Conservation (phyloP, 2,329 filamentous ascomycete genomes). For the Fusarium avenaceum region DNA sequence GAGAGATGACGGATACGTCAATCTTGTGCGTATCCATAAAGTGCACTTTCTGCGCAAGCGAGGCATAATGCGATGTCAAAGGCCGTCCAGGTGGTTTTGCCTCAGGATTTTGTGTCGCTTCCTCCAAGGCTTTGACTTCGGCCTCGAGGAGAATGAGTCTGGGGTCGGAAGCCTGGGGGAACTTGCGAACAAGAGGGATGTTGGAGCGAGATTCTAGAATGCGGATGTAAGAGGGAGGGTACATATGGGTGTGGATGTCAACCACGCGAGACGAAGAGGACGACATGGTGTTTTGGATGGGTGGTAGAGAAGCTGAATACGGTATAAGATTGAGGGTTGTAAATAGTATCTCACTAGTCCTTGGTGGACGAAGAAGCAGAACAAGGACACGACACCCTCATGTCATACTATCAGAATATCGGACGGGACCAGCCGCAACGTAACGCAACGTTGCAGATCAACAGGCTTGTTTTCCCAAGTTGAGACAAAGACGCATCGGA, state of each 20-base stretch:
- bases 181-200: slow-evolving; percentile 80
- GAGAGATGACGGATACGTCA: slow-evolving; percentile 84
- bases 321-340: not conserved
- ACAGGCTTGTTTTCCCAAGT: slow-evolving; percentile 16
- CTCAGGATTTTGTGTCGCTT: slow-evolving; percentile 66
- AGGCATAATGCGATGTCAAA: slow-evolving; percentile 85
- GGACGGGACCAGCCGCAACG: slow-evolving; percentile 20
- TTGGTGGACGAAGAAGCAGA: not conserved
- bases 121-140: slow-evolving; percentile 62
- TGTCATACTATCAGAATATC: slow-evolving; percentile 4
- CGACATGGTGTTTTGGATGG: slow-evolving; percentile 49
- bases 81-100: slow-evolving; percentile 79
- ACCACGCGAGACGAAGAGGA: slow-evolving; percentile 62
- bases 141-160: slow-evolving; percentile 75
- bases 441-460: slow-evolving; percentile 29
- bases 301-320: slow-evolving; percentile 1
- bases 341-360: not conserved
- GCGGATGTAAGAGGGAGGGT: slow-evolving; percentile 72
- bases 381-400: slow-evolving; percentile 5
- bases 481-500: slow-evolving; percentile 21
- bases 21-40: slow-evolving; percentile 92
- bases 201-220: slow-evolving; percentile 70
- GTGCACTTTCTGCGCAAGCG: slow-evolving; percentile 81
- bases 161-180: slow-evolving; percentile 67
- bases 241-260: slow-evolving; percentile 79